Evolutionary conservation across 2,329 filamentous ascomycete species (phyloP), one percentile per base, ranked within the genome.

Genomic region (Ceratocystis harringtonii): DNA sequence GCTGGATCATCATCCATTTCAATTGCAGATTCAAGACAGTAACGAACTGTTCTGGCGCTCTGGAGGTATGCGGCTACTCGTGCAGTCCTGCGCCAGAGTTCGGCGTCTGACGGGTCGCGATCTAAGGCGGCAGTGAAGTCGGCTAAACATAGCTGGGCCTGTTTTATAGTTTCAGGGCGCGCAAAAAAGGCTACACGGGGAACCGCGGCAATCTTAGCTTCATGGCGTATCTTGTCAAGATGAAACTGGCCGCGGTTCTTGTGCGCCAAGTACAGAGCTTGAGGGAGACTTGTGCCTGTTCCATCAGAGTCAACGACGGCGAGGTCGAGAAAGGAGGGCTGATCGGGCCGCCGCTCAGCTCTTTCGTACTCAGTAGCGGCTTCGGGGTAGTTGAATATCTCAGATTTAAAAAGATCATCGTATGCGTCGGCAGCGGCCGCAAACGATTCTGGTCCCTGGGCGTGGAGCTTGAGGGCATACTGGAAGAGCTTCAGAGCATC

Each of bases 401-500:
- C 94, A 30, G 92, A 96, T 64, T 87, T 79, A 74, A 99, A 95
- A 1, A 99, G 84, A 45, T 84, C 84, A 61, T 87, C 80, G 76
- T 99, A 99, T 58, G 94, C 92, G 63, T 86, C 82, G 55, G 82
- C 81, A 22, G 95, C 92, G 72, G 90, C 85, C 61, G 84, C 76
- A 73, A 90, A 94, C 64, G 85, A 89, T 19, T 78, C 78, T 0
- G 89, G 85, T 1, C 94, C 92, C 75, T 95, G 90, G 1, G 92
- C 87, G 73, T 99, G 94, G 69, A 92, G 84, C 74, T 92, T 96
- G 66, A 99, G 78, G 60, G 94, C 94, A 70, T 81, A 87, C 72
- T 97, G 92, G 73, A 96, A 99, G 44, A 92, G 83, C 76, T 96
- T 97, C 68, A 99, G 79, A 61, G 94, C 92, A 77, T 99, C 94